Percentiles rank a stretch among this genome's conserved stretches.
Evolutionary conservation across 1,139 yeast species (phyloP).

Genomic region (Blastobotrys arbuscula): DNA sequence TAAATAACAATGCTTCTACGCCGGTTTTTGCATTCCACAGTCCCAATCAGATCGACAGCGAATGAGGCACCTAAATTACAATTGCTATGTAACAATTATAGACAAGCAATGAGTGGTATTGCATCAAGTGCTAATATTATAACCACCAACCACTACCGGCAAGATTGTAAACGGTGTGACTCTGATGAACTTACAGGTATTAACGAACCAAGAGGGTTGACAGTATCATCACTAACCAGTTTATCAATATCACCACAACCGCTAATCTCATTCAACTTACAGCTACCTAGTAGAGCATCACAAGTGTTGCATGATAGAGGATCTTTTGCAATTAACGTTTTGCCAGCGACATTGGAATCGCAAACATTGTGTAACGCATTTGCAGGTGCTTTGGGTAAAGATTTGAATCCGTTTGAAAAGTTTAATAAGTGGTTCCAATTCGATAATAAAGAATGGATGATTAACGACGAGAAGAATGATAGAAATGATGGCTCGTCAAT

Average conservation of each 20-base stretch:
- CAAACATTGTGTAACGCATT: conserved; percentile 38
- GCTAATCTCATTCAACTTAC: conserved; percentile 72
- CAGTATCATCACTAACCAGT: conserved; percentile 77
- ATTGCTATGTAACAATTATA: conserved; percentile 1
- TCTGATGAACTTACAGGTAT: conserved; percentile 5
- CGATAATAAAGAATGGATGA: conserved; percentile 29
- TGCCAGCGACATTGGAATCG: conserved; percentile 52
- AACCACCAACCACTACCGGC: conserved; percentile 21
- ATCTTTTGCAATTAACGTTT: conserved; percentile 65
- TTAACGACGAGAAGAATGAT: conserved; percentile 1
- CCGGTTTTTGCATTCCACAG: not conserved
- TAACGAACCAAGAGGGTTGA: conserved; percentile 50
- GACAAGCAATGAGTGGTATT: conserved; percentile 25
- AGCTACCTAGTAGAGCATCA: conserved; percentile 76
- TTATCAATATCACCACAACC: conserved; percentile 70
- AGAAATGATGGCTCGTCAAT: conserved; percentile 31
- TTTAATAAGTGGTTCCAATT: conserved; percentile 40
- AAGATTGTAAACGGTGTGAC: not conserved
- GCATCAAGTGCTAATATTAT: conserved; percentile 27
- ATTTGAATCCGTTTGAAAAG: conserved; percentile 31
- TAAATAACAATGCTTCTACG: conserved; percentile 1
- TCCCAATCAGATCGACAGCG: not conserved
- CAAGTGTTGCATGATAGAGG: conserved; percentile 50
- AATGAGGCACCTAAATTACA: not conserved
- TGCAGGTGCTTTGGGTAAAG: conserved; percentile 34